Conservation (phyloP, 352 stramenopile genomes). For the Phytophthora agathidicida region DNA sequence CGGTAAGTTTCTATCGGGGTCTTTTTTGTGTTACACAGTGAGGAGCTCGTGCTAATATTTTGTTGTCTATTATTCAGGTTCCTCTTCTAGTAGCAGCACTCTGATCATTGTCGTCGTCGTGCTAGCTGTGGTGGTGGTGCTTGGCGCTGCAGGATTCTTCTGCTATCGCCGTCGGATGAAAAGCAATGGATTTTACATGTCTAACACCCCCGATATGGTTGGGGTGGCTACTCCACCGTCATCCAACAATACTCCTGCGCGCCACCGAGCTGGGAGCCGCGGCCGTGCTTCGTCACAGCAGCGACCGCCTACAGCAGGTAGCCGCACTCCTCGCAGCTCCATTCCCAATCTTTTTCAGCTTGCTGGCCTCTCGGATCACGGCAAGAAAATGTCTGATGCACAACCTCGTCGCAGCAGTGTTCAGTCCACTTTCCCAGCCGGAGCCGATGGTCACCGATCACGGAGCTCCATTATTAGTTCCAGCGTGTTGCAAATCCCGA, state of each 20-base stretch:
- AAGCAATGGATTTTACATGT: constrained; percentile 38
- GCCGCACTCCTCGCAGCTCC: constrained; percentile 33
- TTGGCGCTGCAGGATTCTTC: constrained; percentile 52
- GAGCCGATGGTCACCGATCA: constrained; percentile 16
- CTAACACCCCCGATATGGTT: constrained; percentile 42
- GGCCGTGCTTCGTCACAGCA: constrained; percentile 40
- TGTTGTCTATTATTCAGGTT: constrained; percentile 20
- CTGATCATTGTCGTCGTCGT: constrained; percentile 66
- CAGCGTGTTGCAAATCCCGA: constrained; percentile 61
- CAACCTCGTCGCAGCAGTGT: constrained; percentile 40
- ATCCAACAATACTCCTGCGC: constrained; percentile 31
- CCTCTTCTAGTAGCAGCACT: constrained; percentile 43
- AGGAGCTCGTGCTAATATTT: background rate
- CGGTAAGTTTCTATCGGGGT: constrained; percentile 17
- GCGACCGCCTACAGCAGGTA: constrained; percentile 24
- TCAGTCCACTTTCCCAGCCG: constrained; percentile 30
- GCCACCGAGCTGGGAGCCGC: constrained; percentile 32
- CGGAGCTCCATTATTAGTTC: constrained; percentile 44
- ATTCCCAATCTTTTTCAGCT: constrained; percentile 40
- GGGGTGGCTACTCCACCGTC: constrained; percentile 41
- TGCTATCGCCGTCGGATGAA: constrained; percentile 57
- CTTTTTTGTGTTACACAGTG: background rate
- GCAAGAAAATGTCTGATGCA: constrained; percentile 41
- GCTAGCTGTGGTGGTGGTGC: constrained; percentile 50
- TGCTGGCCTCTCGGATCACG: constrained; percentile 36